A percentile compares a stretch with the other conserved stretches of the same genome.
Evolutionary conservation across 768 basidiomycete species (phyloP).

Genomic region (Melanogaster broomeanus): DNA sequence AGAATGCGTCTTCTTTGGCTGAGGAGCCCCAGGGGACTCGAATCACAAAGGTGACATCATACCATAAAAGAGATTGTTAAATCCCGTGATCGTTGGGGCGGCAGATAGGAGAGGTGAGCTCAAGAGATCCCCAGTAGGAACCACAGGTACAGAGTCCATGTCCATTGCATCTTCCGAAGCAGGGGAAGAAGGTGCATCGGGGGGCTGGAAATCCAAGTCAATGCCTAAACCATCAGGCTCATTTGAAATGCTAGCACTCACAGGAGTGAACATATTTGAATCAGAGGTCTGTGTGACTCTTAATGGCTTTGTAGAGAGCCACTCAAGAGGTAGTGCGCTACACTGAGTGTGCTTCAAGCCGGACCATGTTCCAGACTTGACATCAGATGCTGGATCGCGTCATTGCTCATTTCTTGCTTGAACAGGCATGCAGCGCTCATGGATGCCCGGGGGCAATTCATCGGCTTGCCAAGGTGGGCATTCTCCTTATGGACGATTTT

Average conservation of each 20-base stretch:
- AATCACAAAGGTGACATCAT: conserved; percentile 50
- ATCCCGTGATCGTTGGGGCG: conserved; percentile 52
- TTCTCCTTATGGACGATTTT: conserved; percentile 27
- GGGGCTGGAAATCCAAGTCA: conserved; percentile 29
- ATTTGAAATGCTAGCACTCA: conserved; percentile 13
- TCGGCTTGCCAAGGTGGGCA: conserved; percentile 30
- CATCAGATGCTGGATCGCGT: conserved; percentile 31
- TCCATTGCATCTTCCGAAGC: conserved; percentile 76
- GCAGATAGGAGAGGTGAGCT: conserved; percentile 47
- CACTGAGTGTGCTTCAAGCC: conserved; percentile 58
- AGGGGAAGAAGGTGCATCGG: conserved; percentile 40
- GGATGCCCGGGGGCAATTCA: conserved; percentile 60
- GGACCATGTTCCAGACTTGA: conserved; percentile 35
- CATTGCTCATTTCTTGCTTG: conserved; percentile 74
- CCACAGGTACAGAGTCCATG: conserved; percentile 59
- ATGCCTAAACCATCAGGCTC: conserved; percentile 4
- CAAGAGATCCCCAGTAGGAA: conserved; percentile 32
- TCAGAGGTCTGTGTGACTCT: conserved; percentile 22
- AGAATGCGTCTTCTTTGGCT: conserved; percentile 58
- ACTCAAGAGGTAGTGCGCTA: conserved; percentile 63
- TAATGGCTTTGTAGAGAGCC: conserved; percentile 40
- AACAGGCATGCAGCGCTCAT: conserved; percentile 69
- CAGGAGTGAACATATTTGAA: conserved; percentile 31
- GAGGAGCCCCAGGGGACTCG: conserved; percentile 44
- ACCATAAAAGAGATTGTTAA: conserved; percentile 63